Evolutionary conservation across 176 grass and related monocot genomes (phyloP).

Genomic region (Bromus sterilis): DNA sequence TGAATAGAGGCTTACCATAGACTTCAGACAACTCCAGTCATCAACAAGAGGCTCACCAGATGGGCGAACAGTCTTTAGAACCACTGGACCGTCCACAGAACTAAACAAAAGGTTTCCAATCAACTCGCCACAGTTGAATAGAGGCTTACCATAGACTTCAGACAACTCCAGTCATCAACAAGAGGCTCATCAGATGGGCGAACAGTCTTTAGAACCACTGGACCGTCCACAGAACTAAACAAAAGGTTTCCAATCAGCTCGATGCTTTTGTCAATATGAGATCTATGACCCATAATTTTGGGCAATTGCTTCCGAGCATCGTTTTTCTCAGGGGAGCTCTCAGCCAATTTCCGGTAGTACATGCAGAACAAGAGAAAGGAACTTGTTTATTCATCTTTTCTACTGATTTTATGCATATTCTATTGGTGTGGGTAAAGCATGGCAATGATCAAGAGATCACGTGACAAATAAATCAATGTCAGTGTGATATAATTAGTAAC

Average conservation of each 20-base stretch:
- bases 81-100: constrained; percentile 42
- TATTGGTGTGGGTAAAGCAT: not conserved
- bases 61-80: constrained; percentile 58
- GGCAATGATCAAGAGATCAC: not conserved
- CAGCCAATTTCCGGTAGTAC: constrained; percentile 59
- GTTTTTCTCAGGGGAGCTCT: constrained; percentile 54
- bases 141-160: constrained; percentile 68
- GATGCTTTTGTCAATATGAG: constrained; percentile 83
- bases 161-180: constrained; percentile 93
- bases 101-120: constrained; percentile 92
- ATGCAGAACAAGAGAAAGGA: constrained; percentile 10
- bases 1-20: constrained; percentile 45
- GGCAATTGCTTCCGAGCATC: constrained; percentile 72
- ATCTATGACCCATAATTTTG: constrained; percentile 83
- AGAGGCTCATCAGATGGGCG: constrained; percentile 54
- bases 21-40: constrained; percentile 95
- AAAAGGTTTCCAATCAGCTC: constrained; percentile 80
- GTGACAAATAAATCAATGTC: not conserved
- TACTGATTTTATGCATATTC: not conserved
- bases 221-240: constrained; percentile 68
- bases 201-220: constrained; percentile 54
- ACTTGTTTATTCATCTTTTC: not conserved
- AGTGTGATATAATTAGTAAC: constrained; percentile 12
- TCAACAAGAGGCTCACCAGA: constrained; percentile 69
- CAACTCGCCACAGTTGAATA: constrained; percentile 30